Evolutionary conservation across 1,284 basidiomycete species (phyloP).

Genomic region (Thecaphora thlaspeos): DNA sequence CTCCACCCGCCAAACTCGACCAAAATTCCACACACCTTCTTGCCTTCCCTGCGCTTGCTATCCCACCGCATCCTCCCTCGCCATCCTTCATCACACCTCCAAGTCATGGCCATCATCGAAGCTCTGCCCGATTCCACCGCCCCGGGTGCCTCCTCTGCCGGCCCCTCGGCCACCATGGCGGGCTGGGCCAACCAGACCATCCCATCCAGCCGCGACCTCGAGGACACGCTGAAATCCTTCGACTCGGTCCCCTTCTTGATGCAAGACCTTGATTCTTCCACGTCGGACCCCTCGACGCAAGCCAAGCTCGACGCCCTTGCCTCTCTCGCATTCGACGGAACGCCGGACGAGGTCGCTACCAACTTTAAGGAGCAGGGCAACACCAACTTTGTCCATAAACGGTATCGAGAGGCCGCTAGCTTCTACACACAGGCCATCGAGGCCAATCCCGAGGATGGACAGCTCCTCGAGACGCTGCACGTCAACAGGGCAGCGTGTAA

Average conservation of each 20-base stretch:
- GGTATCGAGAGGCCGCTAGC: constrained; percentile 78
- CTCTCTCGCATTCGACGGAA: constrained; percentile 81
- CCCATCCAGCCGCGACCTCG: constrained; percentile 8
- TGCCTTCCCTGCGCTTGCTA: no score
- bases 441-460: constrained; percentile 70
- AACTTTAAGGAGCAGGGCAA: constrained; percentile 96
- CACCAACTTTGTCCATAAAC: constrained; percentile 83
- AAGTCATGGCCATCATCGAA: no score
- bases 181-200: no score
- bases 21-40: no score
- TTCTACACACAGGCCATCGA: constrained; percentile 91
- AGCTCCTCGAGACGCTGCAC: constrained; percentile 65
- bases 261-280: constrained; percentile 70
- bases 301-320: constrained; percentile 75
- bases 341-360: constrained; percentile 84
- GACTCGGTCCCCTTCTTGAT: constrained; percentile 77
- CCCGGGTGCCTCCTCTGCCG: no score
- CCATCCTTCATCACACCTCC: no score
- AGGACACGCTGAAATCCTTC: constrained; percentile 27
- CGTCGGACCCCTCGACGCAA: constrained; percentile 45
- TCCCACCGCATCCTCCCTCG: no score
- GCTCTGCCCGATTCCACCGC: no score
- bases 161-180: no score
- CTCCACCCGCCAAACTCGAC: no score
- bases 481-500: constrained; percentile 87